Conservation (phyloP, 2,329 filamentous ascomycete genomes). For the Stemphylium beticola region DNA sequence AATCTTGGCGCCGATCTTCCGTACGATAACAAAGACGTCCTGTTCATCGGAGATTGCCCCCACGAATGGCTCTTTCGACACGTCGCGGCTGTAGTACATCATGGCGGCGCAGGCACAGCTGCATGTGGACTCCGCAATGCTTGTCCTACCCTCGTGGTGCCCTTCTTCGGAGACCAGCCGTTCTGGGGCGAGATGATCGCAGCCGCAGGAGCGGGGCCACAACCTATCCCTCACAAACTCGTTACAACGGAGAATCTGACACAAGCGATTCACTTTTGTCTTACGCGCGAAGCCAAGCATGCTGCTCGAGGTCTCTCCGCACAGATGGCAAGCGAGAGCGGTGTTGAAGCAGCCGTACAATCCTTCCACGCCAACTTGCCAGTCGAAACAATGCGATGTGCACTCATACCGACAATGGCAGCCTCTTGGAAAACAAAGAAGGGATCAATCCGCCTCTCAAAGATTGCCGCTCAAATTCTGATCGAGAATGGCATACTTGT, state of each 20-base stretch:
- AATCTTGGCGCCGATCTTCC: background rate
- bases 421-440: conserved; percentile 35
- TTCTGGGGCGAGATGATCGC: conserved; percentile 44
- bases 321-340: conserved; percentile 32
- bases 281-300: conserved; percentile 10
- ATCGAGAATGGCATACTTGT: conserved; percentile 24
- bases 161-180: conserved; percentile 66
- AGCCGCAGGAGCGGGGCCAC: conserved; percentile 36
- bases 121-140: conserved; percentile 80
- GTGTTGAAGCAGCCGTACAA: conserved; percentile 29
- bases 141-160: conserved; percentile 77
- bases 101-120: conserved; percentile 86
- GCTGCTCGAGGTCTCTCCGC: conserved; percentile 28
- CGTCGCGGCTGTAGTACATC: conserved; percentile 80
- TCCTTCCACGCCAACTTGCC: conserved; percentile 38
- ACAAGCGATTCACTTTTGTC: conserved; percentile 29
- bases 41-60: conserved; percentile 71
- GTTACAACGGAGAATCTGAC: conserved; percentile 35
- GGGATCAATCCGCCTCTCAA: conserved; percentile 24
- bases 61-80: conserved; percentile 86
- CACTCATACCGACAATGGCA: conserved; percentile 23
- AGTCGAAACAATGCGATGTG: conserved; percentile 32
- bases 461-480: conserved; percentile 31
- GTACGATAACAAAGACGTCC: conserved; percentile 40
- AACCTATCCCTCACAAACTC: conserved; percentile 34